These are phyloP conservation scores for Penicillium egyptiacum DNA, from an alignment of 495 filamentous ascomycete genomes.

Conservation along the genomic window DNA sequence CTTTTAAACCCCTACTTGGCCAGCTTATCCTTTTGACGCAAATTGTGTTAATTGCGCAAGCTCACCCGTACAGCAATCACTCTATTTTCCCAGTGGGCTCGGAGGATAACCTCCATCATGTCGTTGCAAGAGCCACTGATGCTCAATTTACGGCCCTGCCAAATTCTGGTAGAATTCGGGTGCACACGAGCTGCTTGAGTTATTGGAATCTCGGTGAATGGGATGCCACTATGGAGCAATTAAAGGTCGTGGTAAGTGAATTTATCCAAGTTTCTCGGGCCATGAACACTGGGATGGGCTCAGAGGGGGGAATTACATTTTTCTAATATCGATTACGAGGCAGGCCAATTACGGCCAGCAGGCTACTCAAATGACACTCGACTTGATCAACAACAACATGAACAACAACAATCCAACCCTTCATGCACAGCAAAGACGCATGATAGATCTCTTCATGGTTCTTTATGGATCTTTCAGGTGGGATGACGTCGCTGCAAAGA, in stretches of 20 bases:
- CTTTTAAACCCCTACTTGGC: conserved; percentile 1
- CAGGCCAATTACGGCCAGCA: conserved; percentile 5
- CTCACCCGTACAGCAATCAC: conserved; percentile 5
- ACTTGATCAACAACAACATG: conserved; percentile 6
- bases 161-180: conserved; percentile 4
- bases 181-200: conserved; percentile 5
- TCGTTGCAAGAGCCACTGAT: conserved; percentile 1
- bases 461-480: conserved; percentile 7
- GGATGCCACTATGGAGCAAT: conserved; percentile 5
- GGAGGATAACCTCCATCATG: conserved; percentile 3
- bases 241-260: conserved; percentile 4
- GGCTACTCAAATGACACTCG: conserved; percentile 10
- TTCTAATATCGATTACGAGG: conserved; percentile 8
- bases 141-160: conserved; percentile 6
- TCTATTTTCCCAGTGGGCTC: conserved; percentile 3
- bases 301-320: conserved; percentile 4
- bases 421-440: conserved; percentile 6
- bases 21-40: conserved; percentile 3
- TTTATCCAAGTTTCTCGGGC: conserved; percentile 6
- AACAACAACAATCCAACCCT: conserved; percentile 8
- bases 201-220: neutral
- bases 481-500: conserved; percentile 7
- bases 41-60: conserved; percentile 6
- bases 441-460: conserved; percentile 7
- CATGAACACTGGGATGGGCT: conserved; percentile 6